Percentiles rank a stretch among this genome's conserved stretches.
phyloP scores from a whole-genome alignment of 1,284 basidiomycete genomes.

The Cryptococcus jaspeensis region DNA sequence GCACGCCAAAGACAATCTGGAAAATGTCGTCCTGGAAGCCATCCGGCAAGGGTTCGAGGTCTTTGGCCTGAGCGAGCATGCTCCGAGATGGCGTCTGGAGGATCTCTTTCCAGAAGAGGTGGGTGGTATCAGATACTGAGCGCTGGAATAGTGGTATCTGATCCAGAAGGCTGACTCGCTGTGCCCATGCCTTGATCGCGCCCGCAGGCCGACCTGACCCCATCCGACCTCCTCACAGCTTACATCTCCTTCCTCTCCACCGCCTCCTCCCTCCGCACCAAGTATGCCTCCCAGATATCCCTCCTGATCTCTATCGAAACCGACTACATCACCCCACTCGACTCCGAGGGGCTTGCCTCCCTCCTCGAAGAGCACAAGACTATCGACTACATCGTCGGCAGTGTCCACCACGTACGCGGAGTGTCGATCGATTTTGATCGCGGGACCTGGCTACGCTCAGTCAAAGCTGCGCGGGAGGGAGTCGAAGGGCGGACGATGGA shows the following conservation, averaged over 20 bases:
- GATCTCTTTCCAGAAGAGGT: slow-evolving; percentile 98
- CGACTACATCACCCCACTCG: slow-evolving; percentile 73
- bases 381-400: slow-evolving; percentile 91
- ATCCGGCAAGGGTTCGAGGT: slow-evolving; percentile 73
- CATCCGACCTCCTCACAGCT: slow-evolving; percentile 32
- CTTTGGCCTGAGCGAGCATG: slow-evolving; percentile 92
- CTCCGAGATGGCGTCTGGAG: slow-evolving; percentile 72
- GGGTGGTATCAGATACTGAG: slow-evolving; percentile 19
- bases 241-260: slow-evolving; percentile 54
- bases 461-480: slow-evolving; percentile 8
- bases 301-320: slow-evolving; percentile 91
- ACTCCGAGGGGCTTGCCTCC: slow-evolving; percentile 57
- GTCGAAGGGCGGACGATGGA: slow-evolving; percentile 19
- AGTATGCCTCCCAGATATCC: slow-evolving; percentile 57
- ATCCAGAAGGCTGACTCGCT: not conserved
- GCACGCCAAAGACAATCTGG: slow-evolving; percentile 74
- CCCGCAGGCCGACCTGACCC: slow-evolving; percentile 42
- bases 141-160: not conserved
- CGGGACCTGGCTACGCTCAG: slow-evolving; percentile 34
- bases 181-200: not conserved
- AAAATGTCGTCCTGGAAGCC: slow-evolving; percentile 76
- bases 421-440: slow-evolving; percentile 92
- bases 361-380: slow-evolving; percentile 59
- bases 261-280: slow-evolving; percentile 68
- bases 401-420: slow-evolving; percentile 83